Percentiles rank a stretch among this genome's conserved stretches.
Conservation (phyloP, 352 stramenopile species). For the Blastocystis hominis region DNA sequence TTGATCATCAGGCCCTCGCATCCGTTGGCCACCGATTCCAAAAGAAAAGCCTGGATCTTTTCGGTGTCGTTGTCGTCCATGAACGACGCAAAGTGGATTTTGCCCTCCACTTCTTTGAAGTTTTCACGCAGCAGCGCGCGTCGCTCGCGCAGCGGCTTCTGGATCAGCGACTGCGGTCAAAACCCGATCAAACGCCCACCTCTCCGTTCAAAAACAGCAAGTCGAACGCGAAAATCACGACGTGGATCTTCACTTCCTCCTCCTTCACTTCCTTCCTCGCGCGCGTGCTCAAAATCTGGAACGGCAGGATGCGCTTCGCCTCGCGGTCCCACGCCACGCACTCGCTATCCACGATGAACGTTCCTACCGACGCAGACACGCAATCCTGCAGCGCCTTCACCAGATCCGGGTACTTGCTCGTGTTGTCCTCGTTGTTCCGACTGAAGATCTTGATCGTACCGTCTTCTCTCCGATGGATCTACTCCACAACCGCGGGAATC, state of each 20-base stretch:
- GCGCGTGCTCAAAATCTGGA: conserved; percentile 92
- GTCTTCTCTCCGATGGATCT: conserved; percentile 74
- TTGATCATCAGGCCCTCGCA: conserved; percentile 99
- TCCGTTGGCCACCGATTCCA: conserved; percentile 73
- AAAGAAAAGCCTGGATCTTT: conserved; percentile 86
- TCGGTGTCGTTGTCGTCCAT: conserved; percentile 69
- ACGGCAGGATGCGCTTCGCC: conserved; percentile 89
- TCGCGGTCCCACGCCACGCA: conserved; percentile 92
- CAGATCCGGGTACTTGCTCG: conserved; percentile 87
- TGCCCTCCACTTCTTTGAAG: conserved; percentile 80
- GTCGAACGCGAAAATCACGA: conserved; percentile 93
- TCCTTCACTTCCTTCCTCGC: conserved; percentile 75
- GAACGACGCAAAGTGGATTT: conserved; percentile 85
- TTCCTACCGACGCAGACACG: conserved; percentile 29
- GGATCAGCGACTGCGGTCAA: conserved; percentile 75
- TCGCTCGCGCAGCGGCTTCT: conserved; percentile 76
- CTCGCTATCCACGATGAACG: conserved; percentile 92
- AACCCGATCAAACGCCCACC: not conserved
- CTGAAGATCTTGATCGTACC: conserved; percentile 90
- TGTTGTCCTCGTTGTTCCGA: conserved; percentile 92
- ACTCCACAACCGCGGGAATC: not conserved
- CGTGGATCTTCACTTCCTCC: conserved; percentile 64
- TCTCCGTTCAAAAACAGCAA: conserved; percentile 91
- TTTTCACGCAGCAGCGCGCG: conserved; percentile 77
- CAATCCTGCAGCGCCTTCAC: conserved; percentile 65